Evolutionary conservation across 2,329 filamentous ascomycete species (phyloP), one percentile per base, ranked within the genome.

Genomic region (Allantophomopsis lycopodina): DNA sequence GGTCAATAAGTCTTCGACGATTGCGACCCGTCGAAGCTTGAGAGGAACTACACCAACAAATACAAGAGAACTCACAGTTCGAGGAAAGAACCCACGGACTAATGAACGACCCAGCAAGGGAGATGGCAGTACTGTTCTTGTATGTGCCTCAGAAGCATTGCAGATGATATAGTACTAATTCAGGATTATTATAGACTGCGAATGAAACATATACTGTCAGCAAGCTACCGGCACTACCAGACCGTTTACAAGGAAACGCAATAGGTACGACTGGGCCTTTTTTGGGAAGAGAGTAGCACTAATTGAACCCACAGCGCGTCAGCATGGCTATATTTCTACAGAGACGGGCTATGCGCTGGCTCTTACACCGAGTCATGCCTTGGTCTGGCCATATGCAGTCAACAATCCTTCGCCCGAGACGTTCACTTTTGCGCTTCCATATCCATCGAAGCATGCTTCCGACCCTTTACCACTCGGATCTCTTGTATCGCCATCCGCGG

Each of bases 371-470:
- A 78, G 80, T 7, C 79, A 88, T 54, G 91, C 88, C 50, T 73
- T 93, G 44, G 76, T 94, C 37, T 98, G 91, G 91, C 81, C 85
- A 13, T 96, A 96, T 61, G 76, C 76, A 20, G 67, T 71, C n/a
- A 69, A 71, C 17, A 69, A 73, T 28, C 64, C 74, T 38, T 79
- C 80, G 1, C 77, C 82, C 52, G 81, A 89, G 56, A 81, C 86
- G 17, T 83, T 88, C 50, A 77, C 75, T 8, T 85, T 98, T 52
- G 74, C 79, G 17, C 69, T 96, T 16, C 84, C 87, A 1, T 78
- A 85, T 47, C 69, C 76, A 11, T 76, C 79, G 18, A 80, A 76
- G 56, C 66, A 74, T 43, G 60, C 69, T 20, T 70, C 68, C 45
- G 83, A 89, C 42, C 74, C 81, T 15, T 66, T 94, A 5, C 89